phyloP scores from a whole-genome alignment of 2,329 filamentous ascomycete genomes.

The Pseudogymnoascus sp. region DNA sequence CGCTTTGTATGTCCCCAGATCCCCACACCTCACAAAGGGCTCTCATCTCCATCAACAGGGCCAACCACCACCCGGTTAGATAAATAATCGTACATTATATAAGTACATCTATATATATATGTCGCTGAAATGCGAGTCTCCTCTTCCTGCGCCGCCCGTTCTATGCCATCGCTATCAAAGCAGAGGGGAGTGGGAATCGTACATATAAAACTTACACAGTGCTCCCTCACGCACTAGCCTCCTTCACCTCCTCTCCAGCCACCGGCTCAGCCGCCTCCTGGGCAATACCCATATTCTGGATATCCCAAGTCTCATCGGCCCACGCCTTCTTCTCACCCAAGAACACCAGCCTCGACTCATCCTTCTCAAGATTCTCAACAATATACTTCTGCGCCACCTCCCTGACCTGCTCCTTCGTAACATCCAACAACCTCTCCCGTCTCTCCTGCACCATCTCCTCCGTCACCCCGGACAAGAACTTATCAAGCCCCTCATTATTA shows the following conservation, averaged over 20 bases:
- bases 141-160: not conserved
- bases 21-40: not conserved
- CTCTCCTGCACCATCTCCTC: constrained; percentile 83
- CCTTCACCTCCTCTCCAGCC: constrained; percentile 24
- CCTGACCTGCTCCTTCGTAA: constrained; percentile 71
- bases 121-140: constrained; percentile 6
- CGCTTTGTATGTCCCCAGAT: constrained; percentile 25
- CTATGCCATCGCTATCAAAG: constrained; percentile 4
- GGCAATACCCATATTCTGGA: constrained; percentile 66
- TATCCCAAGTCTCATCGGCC: constrained; percentile 66
- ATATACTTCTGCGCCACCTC: constrained; percentile 76
- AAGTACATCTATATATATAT: constrained; percentile 12
- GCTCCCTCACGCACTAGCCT: constrained; percentile 13
- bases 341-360: constrained; percentile 60
- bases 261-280: constrained; percentile 28
- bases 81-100: constrained; percentile 9
- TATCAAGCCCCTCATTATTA: constrained; percentile 77
- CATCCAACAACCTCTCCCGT: constrained; percentile 79
- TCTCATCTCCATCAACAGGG: not conserved
- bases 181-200: constrained; percentile 7
- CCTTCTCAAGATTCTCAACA: constrained; percentile 56
- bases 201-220: constrained; percentile 18
- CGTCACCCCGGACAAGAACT: constrained; percentile 78
- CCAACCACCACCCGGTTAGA: not conserved
- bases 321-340: constrained; percentile 79